Percentiles rank a stretch among this genome's conserved stretches.
These are phyloP conservation scores for Phlegmacium glaucopus DNA, from an alignment of 768 basidiomycete genomes.

Conservation along the genomic window DNA sequence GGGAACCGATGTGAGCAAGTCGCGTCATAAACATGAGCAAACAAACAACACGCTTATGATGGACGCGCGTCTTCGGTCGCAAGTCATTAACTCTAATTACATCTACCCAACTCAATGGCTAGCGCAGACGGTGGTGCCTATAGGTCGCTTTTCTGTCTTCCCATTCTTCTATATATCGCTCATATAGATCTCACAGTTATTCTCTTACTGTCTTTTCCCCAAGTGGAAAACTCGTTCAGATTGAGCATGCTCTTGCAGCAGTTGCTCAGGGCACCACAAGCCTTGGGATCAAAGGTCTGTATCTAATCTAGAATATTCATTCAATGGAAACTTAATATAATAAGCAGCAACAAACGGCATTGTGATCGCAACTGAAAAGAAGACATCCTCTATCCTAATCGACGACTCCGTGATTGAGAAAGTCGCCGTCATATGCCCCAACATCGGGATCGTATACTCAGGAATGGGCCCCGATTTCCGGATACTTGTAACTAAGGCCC, in stretches of 20 bases:
- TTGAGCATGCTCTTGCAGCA: constrained; percentile 98
- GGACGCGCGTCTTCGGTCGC: constrained; percentile 19
- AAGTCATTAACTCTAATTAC: constrained; percentile 12
- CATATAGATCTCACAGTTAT: constrained; percentile 55
- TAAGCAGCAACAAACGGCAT: constrained; percentile 92
- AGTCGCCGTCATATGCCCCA: constrained; percentile 95
- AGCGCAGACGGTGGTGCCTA: constrained; percentile 81
- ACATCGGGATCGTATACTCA: constrained; percentile 99
- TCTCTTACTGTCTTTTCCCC: constrained; percentile 99
- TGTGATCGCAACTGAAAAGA: constrained; percentile 99
- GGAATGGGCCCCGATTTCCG: constrained; percentile 99
- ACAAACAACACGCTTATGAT: constrained; percentile 19
- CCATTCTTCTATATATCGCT: constrained; percentile 5
- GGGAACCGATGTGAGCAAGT: too few relatives aligned
- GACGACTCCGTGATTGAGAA: constrained; percentile 99
- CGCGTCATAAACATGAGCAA: constrained; percentile 4
- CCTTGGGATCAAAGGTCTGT: constrained; percentile 94
- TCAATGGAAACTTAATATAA: constrained; percentile 11
- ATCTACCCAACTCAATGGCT: constrained; percentile 48
- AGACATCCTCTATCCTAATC: constrained; percentile 94
- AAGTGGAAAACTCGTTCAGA: constrained; percentile 98
- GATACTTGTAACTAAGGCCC: constrained; percentile 87
- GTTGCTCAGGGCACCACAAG: constrained; percentile 95
- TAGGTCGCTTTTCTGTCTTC: constrained; percentile 40
- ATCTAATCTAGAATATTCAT: constrained; percentile 11